Conservation (phyloP, 352 stramenopile genomes). For the Phytophthora vignae region DNA sequence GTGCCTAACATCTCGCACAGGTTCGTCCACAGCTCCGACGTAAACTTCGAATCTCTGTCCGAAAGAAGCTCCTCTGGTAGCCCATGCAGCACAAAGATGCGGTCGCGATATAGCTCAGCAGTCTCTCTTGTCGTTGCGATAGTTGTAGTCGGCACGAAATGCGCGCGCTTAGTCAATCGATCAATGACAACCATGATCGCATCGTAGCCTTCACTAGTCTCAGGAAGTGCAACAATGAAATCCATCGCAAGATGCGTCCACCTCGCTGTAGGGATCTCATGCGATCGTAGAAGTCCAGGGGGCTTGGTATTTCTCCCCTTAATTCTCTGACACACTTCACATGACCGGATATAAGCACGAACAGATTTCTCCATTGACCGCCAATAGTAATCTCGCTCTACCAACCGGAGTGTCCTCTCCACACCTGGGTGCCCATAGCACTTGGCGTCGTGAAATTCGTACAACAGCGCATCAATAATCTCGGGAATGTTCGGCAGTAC, state of each 20-base stretch:
- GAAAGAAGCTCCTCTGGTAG: constrained; percentile 17
- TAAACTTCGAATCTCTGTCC: constrained; percentile 30
- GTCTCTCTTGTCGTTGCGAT: background rate
- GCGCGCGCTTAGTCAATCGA: constrained; percentile 4
- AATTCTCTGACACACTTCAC: constrained; percentile 21
- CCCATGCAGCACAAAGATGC: constrained; percentile 10
- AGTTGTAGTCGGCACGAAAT: background rate
- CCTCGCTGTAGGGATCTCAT: background rate
- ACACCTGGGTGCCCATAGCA: constrained; percentile 19
- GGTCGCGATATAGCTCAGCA: constrained; percentile 15
- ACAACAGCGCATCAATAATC: constrained; percentile 13
- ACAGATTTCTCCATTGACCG: constrained; percentile 5
- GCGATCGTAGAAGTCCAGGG: background rate
- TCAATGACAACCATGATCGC: background rate
- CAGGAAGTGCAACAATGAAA: background rate
- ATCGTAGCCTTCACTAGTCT: background rate
- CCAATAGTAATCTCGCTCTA: constrained; percentile 17
- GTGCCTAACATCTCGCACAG: constrained; percentile 18
- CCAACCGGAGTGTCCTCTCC: constrained; percentile 10
- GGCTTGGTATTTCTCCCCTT: background rate
- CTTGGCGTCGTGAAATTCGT: constrained; percentile 25
- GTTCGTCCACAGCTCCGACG: constrained; percentile 9
- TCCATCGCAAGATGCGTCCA: background rate
- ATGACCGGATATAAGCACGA: constrained; percentile 13
- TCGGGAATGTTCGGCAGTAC: constrained; percentile 20